Base-by-base conservation (phyloP, 2,329 filamentous ascomycete species). In the Pestalotiopsis sp. region DNA sequence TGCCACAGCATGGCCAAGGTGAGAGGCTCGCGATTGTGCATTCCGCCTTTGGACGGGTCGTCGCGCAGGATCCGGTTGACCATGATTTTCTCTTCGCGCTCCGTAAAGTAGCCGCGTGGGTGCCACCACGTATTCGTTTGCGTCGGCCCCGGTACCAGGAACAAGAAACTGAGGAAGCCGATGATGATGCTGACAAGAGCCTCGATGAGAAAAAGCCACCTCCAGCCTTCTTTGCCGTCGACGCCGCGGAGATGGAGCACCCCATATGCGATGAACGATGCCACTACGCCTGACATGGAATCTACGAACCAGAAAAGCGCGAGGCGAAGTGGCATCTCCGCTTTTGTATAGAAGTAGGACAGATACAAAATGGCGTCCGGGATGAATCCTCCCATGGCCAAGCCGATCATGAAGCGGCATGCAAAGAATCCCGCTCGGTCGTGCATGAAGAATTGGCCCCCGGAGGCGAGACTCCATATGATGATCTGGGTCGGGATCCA, bases 51-150 rank as follows among this genome's bases (percentile, higher is more conserved):
- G 68, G 82, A 85, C 1, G 89, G 89, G 68, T 90, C 89, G 69
- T 91, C 89, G 0, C 89, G 85, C 4, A 85, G 80, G 11, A 88
- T 80, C 1, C 89, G 81, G 73, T 91, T 92, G 4, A 91, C 89
- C 79, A 92, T 87, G 69, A 92, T 91, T 72, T 89, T 89, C 74
- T 90, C 88, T 76, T 92, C 90, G 20, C 80, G 84, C 67, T 91
- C 88, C 5, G 79, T 86, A 76, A 92, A 91, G 86, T 90, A 90
- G 3, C 91, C 90, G 23, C 81, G 79, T 2, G 74, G 76, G 62
- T 89, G 88, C 39, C 89, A 87, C 73, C 83, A 83, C 38, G 85
- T 87, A 5, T 84, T 85, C 0, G 91, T 93, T 72, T 90, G 89
- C 0, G 87, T 88, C 0, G 91, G 90, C 0, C 86, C 90, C 69